Percentiles rank a stretch among this genome's conserved stretches.
phyloP scores from a whole-genome alignment of 306 rosid genomes.

The Trichosanthes cucumerina region DNA sequence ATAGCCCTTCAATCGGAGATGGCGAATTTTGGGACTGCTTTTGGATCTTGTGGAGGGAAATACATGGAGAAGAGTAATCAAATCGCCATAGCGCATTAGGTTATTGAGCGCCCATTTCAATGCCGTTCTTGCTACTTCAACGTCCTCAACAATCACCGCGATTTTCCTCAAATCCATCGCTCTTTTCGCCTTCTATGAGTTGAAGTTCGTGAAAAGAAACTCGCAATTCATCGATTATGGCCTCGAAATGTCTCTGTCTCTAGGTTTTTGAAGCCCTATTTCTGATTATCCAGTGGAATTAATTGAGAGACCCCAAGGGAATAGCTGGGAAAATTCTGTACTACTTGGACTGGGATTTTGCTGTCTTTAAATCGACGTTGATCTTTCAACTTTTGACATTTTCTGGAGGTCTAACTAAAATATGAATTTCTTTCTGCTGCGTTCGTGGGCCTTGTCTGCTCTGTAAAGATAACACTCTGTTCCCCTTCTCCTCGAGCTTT shows the following conservation, averaged over 20 bases:
- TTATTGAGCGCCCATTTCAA: constrained; percentile 73
- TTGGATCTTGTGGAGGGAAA: constrained; percentile 44
- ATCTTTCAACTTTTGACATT: neutral
- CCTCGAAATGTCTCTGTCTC: neutral
- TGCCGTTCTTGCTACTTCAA: constrained; percentile 72
- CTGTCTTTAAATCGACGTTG: neutral
- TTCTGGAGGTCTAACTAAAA: neutral
- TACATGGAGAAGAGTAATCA: constrained; percentile 70
- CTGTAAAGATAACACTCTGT: neutral
- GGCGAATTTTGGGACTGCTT: constrained; percentile 41
- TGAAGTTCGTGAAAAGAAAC: neutral
- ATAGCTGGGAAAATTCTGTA: neutral
- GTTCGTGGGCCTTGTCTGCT: neutral
- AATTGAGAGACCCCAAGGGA: neutral
- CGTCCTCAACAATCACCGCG: constrained; percentile 79
- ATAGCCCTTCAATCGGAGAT: constrained; percentile 61
- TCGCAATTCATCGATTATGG: neutral
- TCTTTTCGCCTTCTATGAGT: constrained; percentile 12
- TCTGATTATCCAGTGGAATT: neutral
- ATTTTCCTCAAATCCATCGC: constrained; percentile 75
- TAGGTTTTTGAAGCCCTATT: neutral
- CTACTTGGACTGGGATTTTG: neutral
- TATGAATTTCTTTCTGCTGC: neutral
- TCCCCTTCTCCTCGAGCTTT: neutral
- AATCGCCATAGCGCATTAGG: constrained; percentile 63